phyloP scores from a whole-genome alignment of 306 rosid species.

The Malus sieversii region DNA sequence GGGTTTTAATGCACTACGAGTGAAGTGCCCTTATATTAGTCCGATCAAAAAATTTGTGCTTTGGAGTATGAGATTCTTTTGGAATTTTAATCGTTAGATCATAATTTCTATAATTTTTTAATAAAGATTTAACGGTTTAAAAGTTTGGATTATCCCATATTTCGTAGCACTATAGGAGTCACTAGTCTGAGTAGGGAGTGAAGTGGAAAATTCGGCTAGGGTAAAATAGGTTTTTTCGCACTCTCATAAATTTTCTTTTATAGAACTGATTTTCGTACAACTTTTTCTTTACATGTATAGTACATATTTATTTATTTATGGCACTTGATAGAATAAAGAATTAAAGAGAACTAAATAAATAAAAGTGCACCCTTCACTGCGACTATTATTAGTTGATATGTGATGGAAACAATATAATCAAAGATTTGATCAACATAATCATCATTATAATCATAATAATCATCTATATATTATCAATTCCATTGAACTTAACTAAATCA shows the following conservation, averaged over 20 bases:
- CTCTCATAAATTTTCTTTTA: no score
- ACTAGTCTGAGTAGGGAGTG: background rate
- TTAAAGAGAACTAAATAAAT: no score
- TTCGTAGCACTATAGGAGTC: no score
- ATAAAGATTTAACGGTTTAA: no score
- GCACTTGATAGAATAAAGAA: background rate
- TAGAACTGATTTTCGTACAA: background rate
- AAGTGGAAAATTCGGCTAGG: background rate
- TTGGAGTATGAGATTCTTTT: no score
- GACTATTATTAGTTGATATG: background rate
- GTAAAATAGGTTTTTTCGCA: background rate
- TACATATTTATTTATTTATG: no score
- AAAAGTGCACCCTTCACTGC: background rate
- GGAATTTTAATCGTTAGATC: no score
- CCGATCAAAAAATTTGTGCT: no score
- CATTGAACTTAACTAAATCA: background rate
- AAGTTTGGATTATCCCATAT: no score
- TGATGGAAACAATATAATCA: background rate
- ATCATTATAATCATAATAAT: background rate
- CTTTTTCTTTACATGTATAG: no score
- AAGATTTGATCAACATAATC: background rate
- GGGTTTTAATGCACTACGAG: background rate
- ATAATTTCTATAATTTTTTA: no score
- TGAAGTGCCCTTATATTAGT: background rate
- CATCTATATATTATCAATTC: background rate